Evolutionary conservation across 2,329 filamentous ascomycete species (phyloP).

Genomic region (Neofusicoccum kwambonambiense): DNA sequence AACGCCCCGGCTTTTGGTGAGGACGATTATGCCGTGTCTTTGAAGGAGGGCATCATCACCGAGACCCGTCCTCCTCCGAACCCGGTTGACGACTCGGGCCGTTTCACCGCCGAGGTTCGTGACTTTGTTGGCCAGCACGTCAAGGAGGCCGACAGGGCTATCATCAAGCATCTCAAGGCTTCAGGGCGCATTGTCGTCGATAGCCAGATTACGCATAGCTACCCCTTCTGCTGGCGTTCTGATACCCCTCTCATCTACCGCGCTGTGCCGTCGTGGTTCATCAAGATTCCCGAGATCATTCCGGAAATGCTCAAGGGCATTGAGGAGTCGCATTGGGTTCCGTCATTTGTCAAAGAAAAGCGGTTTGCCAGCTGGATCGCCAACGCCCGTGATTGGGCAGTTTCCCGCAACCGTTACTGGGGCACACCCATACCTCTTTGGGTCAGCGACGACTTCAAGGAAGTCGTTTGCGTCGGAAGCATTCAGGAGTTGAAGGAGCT

Average conservation of each 20-base stretch:
- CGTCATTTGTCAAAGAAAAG: slow-evolving; percentile 84
- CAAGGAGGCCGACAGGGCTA: slow-evolving; percentile 87
- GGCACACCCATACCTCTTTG: slow-evolving; percentile 89
- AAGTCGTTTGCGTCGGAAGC: slow-evolving; percentile 83
- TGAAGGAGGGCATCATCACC: slow-evolving; percentile 73
- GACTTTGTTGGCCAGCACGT: slow-evolving; percentile 88
- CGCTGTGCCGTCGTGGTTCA: slow-evolving; percentile 92
- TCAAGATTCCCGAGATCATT: slow-evolving; percentile 79
- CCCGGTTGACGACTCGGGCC: slow-evolving; percentile 80
- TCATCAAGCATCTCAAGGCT: slow-evolving; percentile 83
- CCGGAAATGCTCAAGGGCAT: slow-evolving; percentile 90
- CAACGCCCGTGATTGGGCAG: slow-evolving; percentile 92
- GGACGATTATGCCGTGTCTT: slow-evolving; percentile 86
- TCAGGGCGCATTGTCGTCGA: slow-evolving; percentile 77
- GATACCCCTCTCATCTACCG: slow-evolving; percentile 92
- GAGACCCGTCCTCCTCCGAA: slow-evolving; percentile 80
- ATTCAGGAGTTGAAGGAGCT: slow-evolving; percentile 79
- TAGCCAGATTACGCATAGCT: slow-evolving; percentile 84
- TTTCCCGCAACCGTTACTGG: slow-evolving; percentile 93
- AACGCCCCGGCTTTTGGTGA: slow-evolving; percentile 92
- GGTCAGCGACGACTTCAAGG: slow-evolving; percentile 85
- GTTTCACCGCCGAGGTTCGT: slow-evolving; percentile 72
- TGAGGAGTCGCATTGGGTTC: slow-evolving; percentile 87
- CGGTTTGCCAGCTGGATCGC: slow-evolving; percentile 89
- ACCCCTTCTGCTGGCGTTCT: slow-evolving; percentile 92